These are phyloP conservation scores for Penicillium antarcticum DNA, from an alignment of 495 filamentous ascomycete genomes.

Conservation along the genomic window DNA sequence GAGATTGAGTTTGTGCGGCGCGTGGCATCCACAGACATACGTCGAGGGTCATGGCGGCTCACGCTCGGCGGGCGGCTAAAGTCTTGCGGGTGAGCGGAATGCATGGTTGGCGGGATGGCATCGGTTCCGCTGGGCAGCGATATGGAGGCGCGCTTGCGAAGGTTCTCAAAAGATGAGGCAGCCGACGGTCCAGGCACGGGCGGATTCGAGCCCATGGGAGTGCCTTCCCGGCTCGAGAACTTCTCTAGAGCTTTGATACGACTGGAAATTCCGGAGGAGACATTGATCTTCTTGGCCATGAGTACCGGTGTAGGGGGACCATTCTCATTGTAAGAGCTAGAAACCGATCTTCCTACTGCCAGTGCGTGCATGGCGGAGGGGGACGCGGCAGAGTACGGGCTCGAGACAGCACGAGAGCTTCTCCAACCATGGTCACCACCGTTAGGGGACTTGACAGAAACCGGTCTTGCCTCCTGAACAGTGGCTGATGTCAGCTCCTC, in stretches of 20 bases:
- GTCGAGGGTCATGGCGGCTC: slow-evolving; percentile 28
- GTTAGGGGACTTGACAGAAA: slow-evolving; percentile 76
- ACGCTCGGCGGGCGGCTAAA: slow-evolving; percentile 31
- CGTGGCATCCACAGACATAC: slow-evolving; percentile 17
- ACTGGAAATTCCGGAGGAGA: slow-evolving; percentile 84
- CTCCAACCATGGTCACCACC: slow-evolving; percentile 30
- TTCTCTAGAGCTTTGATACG: slow-evolving; percentile 85
- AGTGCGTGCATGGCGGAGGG: slow-evolving; percentile 38
- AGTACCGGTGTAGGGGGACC: slow-evolving; percentile 31
- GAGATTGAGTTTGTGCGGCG: slow-evolving; percentile 61
- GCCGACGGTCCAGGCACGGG: slow-evolving; percentile 22
- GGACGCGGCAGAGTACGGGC: slow-evolving; percentile 34
- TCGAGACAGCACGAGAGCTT: slow-evolving; percentile 52
- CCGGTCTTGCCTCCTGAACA: slow-evolving; percentile 77
- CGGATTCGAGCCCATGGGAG: slow-evolving; percentile 20
- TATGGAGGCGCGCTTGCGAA: slow-evolving; percentile 42
- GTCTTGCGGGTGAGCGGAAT: slow-evolving; percentile 18
- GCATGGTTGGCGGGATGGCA: background rate
- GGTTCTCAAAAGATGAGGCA: slow-evolving; percentile 39
- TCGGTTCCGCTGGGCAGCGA: slow-evolving; percentile 28
- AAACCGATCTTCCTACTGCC: slow-evolving; percentile 36
- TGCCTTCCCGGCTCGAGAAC: slow-evolving; percentile 54
- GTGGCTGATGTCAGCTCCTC: slow-evolving; percentile 82
- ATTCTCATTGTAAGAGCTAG: slow-evolving; percentile 32
- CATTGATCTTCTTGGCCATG: slow-evolving; percentile 70